Conservation (phyloP, 441 rosid species). For the Rhodomyrtus psidioides region DNA sequence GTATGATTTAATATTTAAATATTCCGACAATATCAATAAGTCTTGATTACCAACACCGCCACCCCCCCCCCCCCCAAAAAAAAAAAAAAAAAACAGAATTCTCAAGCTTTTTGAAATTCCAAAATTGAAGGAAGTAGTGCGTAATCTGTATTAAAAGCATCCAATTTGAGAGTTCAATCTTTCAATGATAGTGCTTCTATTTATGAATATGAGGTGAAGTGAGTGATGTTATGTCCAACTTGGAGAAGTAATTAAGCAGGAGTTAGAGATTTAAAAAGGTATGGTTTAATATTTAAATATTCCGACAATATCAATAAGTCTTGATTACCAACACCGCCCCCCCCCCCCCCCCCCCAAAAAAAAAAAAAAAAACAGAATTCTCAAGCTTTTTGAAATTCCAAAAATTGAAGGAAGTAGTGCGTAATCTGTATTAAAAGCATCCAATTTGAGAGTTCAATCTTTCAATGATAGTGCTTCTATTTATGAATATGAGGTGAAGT, state of each 20-base stretch:
- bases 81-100: too few relatives aligned
- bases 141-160: background rate
- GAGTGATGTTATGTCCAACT: background rate
- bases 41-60: too few relatives aligned
- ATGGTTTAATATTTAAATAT: too few relatives aligned
- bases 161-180: background rate
- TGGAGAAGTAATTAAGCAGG: background rate
- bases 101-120: background rate
- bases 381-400: background rate
- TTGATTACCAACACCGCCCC: too few relatives aligned
- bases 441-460: background rate
- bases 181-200: background rate
- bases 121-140: background rate
- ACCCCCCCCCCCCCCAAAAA: too few relatives aligned
- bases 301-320: too few relatives aligned
- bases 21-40: too few relatives aligned
- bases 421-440: background rate
- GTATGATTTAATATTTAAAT: too few relatives aligned
- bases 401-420: background rate
- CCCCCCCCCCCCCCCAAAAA: too few relatives aligned
- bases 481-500: background rate
- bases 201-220: background rate
- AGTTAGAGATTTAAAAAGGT: background rate
- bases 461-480: background rate
- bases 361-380: too few relatives aligned